Evolutionary conservation across 352 stramenopile species (phyloP).

Genomic region (Phytophthora tentaculata): DNA sequence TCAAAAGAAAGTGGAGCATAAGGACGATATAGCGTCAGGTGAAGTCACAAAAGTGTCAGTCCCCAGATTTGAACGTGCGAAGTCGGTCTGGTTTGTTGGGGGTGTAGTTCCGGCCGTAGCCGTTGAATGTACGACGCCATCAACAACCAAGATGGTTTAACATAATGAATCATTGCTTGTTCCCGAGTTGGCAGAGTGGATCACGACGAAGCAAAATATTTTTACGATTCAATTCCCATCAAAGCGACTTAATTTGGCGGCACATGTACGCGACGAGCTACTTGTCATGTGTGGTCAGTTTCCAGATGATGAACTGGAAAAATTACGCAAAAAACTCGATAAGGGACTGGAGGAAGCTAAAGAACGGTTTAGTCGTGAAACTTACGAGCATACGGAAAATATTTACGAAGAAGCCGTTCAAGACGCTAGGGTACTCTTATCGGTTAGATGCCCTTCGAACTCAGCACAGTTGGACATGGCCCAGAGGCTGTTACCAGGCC

Average conservation of each 20-base stretch:
- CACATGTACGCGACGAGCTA: background rate
- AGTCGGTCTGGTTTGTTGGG: conserved; percentile 18
- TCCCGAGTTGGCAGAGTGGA: conserved; percentile 17
- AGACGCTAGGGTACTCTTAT: conserved; percentile 21
- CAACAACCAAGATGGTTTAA: conserved; percentile 14
- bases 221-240: conserved; percentile 3
- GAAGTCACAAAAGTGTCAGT: background rate
- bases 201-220: conserved; percentile 11
- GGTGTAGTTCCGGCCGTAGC: conserved; percentile 18
- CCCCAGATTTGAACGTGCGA: conserved; percentile 1
- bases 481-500: background rate
- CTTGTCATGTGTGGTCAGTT: conserved; percentile 15
- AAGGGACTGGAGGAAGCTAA: background rate
- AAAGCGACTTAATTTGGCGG: background rate
- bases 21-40: conserved; percentile 39
- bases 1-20: conserved; percentile 48
- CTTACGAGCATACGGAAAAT: background rate
- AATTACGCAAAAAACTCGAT: background rate
- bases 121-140: conserved; percentile 21
- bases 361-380: background rate
- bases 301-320: conserved; percentile 10
- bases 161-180: background rate
- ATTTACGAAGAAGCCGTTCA: background rate
- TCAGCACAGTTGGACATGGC: conserved; percentile 5
- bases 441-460: conserved; percentile 5